phyloP scores from a whole-genome alignment of 805 yeast species.

The Starmerella scarabaei region DNA sequence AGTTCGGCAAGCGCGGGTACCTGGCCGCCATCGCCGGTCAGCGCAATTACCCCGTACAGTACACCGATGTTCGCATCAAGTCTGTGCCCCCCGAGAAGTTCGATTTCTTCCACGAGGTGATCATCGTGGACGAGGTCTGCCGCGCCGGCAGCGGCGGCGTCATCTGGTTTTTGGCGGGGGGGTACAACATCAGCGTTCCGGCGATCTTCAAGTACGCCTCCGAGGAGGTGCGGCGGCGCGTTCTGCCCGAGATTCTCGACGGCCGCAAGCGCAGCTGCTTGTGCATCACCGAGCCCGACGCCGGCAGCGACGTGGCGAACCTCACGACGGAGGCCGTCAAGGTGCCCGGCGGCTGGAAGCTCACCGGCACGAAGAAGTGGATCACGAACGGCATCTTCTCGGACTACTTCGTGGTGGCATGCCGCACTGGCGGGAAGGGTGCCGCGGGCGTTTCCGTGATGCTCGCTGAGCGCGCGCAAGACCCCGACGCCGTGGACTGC shows the following conservation, averaged over 20 bases:
- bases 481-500: constrained; percentile 27
- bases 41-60: constrained; percentile 28
- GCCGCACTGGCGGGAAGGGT: constrained; percentile 33
- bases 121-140: constrained; percentile 30
- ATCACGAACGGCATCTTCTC: constrained; percentile 34
- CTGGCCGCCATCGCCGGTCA: constrained; percentile 31
- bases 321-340: constrained; percentile 29
- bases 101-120: constrained; percentile 31
- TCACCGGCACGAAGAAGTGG: constrained; percentile 35
- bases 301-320: constrained; percentile 34
- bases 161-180: constrained; percentile 31
- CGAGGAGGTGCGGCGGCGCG: constrained; percentile 26
- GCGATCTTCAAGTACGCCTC: constrained; percentile 29
- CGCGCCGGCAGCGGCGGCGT: constrained; percentile 33
- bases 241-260: constrained; percentile 28
- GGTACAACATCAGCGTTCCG: constrained; percentile 32
- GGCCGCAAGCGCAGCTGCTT: constrained; percentile 32
- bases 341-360: constrained; percentile 30
- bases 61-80: constrained; percentile 27
- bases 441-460: constrained; percentile 31
- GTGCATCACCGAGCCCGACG: constrained; percentile 35
- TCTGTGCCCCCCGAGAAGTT: constrained; percentile 30
- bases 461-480: constrained; percentile 26
- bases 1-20: constrained; percentile 31
- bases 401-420: constrained; percentile 34